A percentile compares a stretch with the other conserved stretches of the same genome.
These are phyloP conservation scores for Diaporthe longicolla DNA, from an alignment of 2,329 filamentous ascomycete species.

Conservation along the genomic window DNA sequence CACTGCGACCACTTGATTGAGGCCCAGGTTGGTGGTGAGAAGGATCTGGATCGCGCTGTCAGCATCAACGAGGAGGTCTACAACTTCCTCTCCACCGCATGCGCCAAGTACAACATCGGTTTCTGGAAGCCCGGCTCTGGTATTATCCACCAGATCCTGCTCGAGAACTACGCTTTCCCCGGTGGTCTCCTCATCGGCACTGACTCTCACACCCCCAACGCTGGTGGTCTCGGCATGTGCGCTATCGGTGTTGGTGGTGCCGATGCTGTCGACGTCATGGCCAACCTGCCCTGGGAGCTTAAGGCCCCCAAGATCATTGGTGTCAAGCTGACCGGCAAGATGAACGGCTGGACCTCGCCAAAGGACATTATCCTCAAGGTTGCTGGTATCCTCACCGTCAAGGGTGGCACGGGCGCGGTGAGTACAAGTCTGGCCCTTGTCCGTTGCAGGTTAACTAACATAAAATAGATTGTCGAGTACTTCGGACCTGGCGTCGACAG, in stretches of 20 bases:
- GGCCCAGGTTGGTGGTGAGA: conserved; percentile 91
- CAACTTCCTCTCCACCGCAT: conserved; percentile 93
- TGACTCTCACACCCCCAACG: conserved; percentile 98
- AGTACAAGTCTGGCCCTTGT: neutral
- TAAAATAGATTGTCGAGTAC: neutral
- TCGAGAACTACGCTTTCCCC: conserved; percentile 99
- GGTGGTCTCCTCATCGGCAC: conserved; percentile 98
- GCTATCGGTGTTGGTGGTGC: conserved; percentile 98
- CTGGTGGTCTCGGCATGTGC: conserved; percentile 93
- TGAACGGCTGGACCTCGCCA: conserved; percentile 92
- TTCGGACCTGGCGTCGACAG: conserved; percentile 76
- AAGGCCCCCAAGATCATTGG: conserved; percentile 98
- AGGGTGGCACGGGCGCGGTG: conserved; percentile 88
- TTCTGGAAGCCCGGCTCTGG: conserved; percentile 99
- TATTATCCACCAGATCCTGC: conserved; percentile 98
- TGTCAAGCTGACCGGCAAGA: conserved; percentile 90
- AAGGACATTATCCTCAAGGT: conserved; percentile 99
- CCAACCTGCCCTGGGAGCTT: conserved; percentile 95
- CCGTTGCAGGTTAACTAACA: neutral
- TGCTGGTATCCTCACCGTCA: conserved; percentile 95
- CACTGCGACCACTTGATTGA: conserved; percentile 99
- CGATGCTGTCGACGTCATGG: conserved; percentile 99
- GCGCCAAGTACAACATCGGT: conserved; percentile 99
- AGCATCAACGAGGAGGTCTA: conserved; percentile 99
- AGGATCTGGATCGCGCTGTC: conserved; percentile 93